Evolutionary conservation across 768 basidiomycete genomes (phyloP).

Genomic region (Tephrocybe rancida): DNA sequence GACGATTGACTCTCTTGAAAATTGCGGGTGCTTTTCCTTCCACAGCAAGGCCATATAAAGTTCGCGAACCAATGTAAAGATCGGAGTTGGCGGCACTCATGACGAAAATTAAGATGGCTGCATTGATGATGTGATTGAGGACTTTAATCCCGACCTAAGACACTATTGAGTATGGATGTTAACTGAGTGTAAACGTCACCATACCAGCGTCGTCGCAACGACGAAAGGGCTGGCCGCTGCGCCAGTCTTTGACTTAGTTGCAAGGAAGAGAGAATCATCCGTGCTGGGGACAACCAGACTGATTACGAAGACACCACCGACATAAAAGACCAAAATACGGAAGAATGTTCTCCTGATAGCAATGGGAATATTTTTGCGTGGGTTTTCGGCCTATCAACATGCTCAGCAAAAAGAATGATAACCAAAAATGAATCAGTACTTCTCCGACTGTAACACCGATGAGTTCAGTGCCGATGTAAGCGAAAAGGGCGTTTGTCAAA

Average conservation of each 20-base stretch:
- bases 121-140: conserved; percentile 67
- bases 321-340: conserved; percentile 61
- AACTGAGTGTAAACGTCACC: not conserved
- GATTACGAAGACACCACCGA: conserved; percentile 72
- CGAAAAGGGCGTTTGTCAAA: conserved; percentile 72
- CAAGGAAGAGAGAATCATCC: conserved; percentile 46
- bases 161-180: not conserved
- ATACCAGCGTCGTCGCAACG: conserved; percentile 45
- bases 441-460: conserved; percentile 69
- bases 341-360: conserved; percentile 70
- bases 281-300: conserved; percentile 70
- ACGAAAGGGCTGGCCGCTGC: conserved; percentile 71
- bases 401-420: conserved; percentile 2
- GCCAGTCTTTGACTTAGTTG: conserved; percentile 46
- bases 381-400: conserved; percentile 59
- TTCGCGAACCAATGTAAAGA: conserved; percentile 54
- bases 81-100: conserved; percentile 67
- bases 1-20: conserved; percentile 43
- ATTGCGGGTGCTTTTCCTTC: conserved; percentile 52
- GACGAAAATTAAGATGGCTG: conserved; percentile 64
- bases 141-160: conserved; percentile 54
- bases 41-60: conserved; percentile 48
- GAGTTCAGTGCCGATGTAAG: conserved; percentile 75
- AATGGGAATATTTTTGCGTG: conserved; percentile 70
- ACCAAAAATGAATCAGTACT: conserved; percentile 18